Evolutionary conservation across 257 asterid genomes (phyloP).

Genomic region (Eustoma russellianum): DNA sequence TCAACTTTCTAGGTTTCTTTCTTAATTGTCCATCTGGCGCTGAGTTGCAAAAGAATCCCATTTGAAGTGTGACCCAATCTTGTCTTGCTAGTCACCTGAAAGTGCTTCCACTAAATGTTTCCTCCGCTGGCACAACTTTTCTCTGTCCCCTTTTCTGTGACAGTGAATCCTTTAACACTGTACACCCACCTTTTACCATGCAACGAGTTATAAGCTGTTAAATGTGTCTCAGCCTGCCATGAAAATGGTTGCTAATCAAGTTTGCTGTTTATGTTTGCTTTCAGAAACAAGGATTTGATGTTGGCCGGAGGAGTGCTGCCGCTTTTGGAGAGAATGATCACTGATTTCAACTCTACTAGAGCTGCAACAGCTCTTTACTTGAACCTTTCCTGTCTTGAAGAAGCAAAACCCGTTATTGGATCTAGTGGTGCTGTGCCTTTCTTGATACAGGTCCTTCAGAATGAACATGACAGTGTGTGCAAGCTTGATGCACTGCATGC

Average conservation of each 20-base stretch:
- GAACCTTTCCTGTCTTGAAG: constrained; percentile 85
- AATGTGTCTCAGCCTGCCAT: too few species aligned
- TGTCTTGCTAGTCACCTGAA: too few species aligned
- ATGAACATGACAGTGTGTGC: constrained; percentile 43
- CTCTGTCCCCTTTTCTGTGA: too few species aligned
- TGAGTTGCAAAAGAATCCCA: too few species aligned
- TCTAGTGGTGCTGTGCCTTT: constrained; percentile 66
- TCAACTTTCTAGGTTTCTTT: too few species aligned
- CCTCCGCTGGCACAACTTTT: too few species aligned
- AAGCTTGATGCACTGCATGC: constrained; percentile 88
- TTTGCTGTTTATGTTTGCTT: constrained; percentile 5
- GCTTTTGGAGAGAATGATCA: constrained; percentile 55
- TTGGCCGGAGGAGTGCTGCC: constrained; percentile 76
- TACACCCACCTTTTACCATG: too few species aligned
- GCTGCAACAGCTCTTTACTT: constrained; percentile 93
- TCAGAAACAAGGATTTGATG: constrained; percentile 89
- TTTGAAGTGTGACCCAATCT: too few species aligned
- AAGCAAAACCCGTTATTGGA: constrained; percentile 77
- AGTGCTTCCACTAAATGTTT: too few species aligned
- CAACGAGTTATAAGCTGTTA: too few species aligned
- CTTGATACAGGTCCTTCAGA: constrained; percentile 54
- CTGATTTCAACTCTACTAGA: constrained; percentile 32
- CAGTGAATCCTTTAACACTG: too few species aligned
- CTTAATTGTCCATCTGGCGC: too few species aligned
- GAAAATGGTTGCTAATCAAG: background rate